Evolutionary conservation across 2,329 filamentous ascomycete species (phyloP), one percentile per base, ranked within the genome.

Genomic region (Coniella lustricola): DNA sequence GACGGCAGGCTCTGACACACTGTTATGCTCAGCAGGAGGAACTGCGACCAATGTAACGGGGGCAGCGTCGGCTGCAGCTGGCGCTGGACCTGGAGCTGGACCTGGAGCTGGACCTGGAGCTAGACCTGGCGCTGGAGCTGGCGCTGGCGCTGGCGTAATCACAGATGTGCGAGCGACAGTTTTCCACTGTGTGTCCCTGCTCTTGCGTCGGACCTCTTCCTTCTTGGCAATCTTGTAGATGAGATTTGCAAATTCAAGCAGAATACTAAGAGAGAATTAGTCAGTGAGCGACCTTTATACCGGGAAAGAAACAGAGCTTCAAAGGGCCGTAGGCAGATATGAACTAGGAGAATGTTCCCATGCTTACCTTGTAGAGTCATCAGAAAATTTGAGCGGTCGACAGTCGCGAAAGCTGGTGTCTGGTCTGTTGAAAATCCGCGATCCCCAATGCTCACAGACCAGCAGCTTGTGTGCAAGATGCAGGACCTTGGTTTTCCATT

Each of bases 181-280:
- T 21, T 20, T 13, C 47, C 37, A 34, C 2, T 22, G 22, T 14
- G 33, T 46, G 20, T 20, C 21, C 20, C 18, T 31, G 32, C 46
- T 34, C 33, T 50, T 50, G 16, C 40, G 49, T 29, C 50, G 47
- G n/a, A 34, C 31, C 20, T 52, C 50, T 32, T 52, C 46, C 18
- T 20, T 17, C 36, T 52, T 52, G 33, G 43, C 48, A 25, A 38
- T 22, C 43, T 52, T 49, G 47, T 52, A 52, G 33, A 52, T 20
- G 16, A 52, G 43, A 18, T 31, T 40, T 9, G 42, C 43, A 29
- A 52, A 52, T 2, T 31, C 37, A 20, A 52, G 20, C 17, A 52
- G 33, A 34, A 52, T 41, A 33, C 50, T 52, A 14, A 17, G 3
- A 13, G 7, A 1, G 4, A 17, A 12, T 41, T 41, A 25, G 20